Base-by-base conservation (phyloP, 495 filamentous ascomycete species). In the Cairneyella variabilis region DNA sequence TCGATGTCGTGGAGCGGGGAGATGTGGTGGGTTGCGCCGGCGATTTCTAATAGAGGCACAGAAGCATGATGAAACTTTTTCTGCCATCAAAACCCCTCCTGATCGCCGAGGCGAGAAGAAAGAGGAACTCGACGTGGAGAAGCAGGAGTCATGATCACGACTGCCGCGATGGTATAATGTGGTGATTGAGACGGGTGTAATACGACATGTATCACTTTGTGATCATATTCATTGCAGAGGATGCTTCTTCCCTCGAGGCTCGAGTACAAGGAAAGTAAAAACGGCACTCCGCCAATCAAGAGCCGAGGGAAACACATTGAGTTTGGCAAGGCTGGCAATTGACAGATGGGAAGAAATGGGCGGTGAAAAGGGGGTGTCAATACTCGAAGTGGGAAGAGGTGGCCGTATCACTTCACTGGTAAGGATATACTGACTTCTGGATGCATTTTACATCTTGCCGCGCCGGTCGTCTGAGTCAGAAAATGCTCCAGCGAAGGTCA, bases 1-100 rank as follows among this genome's bases (percentile, higher is more conserved):
- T 17, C 34, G 40, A 46, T 51, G 50, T 56, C 46, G 46, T 36
- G 28, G 30, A 49, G 53, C 37, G 53, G 53, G 53, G 53, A 34
- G 41, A 25, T 16, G 53, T 11, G 26, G 41, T 42, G 53, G 25
- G 20, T 20, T 39, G 20, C 5, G 26, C n/a, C 22, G 14, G 30
- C 16, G 36, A 12, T 32, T 46, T 44, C 51, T 45, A 41, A 42
- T 52, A 42, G 25, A 38, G 10, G 17, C 22, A 23, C 50, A 53
- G 7, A 30, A 16, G 20, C 0, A 53, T 25, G 25, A 34, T 44
- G 40, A 32, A 37, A 38, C 39, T 36, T 46, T 45, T 52, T 22
- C 36, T 43, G 40, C 42, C 27, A 25, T 38, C 51, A 26, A 26
- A 25, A 21, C 48, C 48, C 39, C 28, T 36, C 40, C 38, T 32